A percentile compares a stretch with the other conserved stretches of the same genome.
phyloP scores from a whole-genome alignment of 2,329 filamentous ascomycete genomes.

The Diaporthe eres region DNA sequence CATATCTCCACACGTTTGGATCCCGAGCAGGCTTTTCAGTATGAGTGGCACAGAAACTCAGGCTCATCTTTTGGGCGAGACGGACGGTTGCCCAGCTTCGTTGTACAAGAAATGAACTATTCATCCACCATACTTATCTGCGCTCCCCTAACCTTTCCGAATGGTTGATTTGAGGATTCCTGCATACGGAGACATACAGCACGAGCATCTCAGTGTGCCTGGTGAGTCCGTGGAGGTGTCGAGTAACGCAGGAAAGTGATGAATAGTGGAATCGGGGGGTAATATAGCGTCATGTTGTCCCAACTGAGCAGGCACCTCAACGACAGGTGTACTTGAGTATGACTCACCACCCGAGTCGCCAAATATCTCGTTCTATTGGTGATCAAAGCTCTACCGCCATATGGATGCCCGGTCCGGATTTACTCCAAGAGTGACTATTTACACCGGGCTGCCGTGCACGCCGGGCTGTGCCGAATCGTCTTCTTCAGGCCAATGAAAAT shows the following conservation, averaged over 20 bases:
- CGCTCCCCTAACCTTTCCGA: neutral
- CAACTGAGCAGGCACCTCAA: neutral
- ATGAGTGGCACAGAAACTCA: neutral
- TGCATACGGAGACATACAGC: neutral
- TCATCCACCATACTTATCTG: neutral
- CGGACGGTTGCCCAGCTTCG: neutral
- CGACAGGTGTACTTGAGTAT: neutral
- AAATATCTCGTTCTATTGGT: neutral
- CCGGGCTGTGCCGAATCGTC: neutral
- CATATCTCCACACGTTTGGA: neutral
- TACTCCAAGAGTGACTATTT: neutral
- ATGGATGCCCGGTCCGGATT: neutral
- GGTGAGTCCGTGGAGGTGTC: neutral
- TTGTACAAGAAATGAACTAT: neutral
- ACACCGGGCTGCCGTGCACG: neutral
- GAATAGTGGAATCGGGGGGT: neutral
- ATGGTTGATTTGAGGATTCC: neutral
- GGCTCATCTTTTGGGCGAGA: too few relatives aligned
- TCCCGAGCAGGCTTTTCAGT: neutral
- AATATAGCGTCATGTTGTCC: neutral
- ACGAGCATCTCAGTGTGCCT: neutral
- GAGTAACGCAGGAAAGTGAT: neutral
- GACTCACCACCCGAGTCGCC: neutral
- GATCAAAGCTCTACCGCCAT: neutral
- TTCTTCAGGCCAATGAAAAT: neutral